Conservation (phyloP, 768 basidiomycete genomes). For the Fibroporia radiculosa region DNA sequence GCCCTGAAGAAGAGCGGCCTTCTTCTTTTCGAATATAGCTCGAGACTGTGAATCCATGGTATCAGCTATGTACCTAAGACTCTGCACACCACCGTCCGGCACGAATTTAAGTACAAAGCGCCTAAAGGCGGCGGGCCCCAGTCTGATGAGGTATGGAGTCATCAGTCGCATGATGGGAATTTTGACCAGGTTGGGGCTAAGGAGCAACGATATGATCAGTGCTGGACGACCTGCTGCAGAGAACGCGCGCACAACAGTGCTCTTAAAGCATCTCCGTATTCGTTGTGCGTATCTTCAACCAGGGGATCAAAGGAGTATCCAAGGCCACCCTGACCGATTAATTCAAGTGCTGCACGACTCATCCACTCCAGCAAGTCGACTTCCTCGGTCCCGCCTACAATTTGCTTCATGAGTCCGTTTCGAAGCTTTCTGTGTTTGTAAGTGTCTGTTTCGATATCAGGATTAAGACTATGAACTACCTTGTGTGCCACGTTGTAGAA, state of each 20-base stretch:
- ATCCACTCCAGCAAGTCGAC: slow-evolving; percentile 13
- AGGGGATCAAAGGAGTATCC: slow-evolving; percentile 14
- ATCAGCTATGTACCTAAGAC: slow-evolving; percentile 40
- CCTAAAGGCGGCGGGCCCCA: neutral
- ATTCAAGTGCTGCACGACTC: slow-evolving; percentile 12
- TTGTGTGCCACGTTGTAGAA: slow-evolving; percentile 17
- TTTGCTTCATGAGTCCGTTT: slow-evolving; percentile 1
- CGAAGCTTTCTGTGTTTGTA: slow-evolving; percentile 6
- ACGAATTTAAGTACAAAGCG: neutral
- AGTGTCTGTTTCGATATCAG: neutral
- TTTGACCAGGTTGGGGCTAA: neutral
- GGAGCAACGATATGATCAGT: no score
- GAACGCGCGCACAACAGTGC: slow-evolving; percentile 9
- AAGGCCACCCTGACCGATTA: slow-evolving; percentile 13
- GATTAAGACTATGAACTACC: slow-evolving; percentile 10
- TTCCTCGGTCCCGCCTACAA: slow-evolving; percentile 1
- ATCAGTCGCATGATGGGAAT: neutral
- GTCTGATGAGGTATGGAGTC: neutral
- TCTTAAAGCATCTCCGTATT: slow-evolving; percentile 13
- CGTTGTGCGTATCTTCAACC: slow-evolving; percentile 6
- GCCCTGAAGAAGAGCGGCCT: slow-evolving; percentile 19
- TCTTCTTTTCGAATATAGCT: slow-evolving; percentile 33
- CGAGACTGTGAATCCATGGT: slow-evolving; percentile 36
- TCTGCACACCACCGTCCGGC: slow-evolving; percentile 22
- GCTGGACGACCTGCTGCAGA: slow-evolving; percentile 14